Percentiles rank a stretch among this genome's conserved stretches.
Conservation (phyloP, 1,139 yeast species). For the Debaryomyces fabryi region DNA sequence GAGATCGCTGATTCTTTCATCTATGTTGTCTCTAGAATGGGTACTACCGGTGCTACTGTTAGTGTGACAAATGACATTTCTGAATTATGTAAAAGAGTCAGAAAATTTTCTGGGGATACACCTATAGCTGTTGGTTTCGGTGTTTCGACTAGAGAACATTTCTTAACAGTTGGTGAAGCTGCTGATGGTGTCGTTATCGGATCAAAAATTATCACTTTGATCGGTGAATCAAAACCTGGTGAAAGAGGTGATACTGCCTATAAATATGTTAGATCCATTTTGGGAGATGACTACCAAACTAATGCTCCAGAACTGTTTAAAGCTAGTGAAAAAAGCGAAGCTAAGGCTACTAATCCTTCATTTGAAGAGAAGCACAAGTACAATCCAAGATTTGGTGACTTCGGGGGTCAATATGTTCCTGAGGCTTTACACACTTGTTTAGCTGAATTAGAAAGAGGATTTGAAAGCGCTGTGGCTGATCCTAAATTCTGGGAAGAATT, state of each 20-base stretch:
- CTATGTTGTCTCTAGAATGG: conserved; percentile 96
- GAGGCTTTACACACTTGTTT: conserved; percentile 93
- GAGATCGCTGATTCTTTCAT: conserved; percentile 92
- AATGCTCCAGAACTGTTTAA: conserved; percentile 33
- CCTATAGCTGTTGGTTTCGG: conserved; percentile 98
- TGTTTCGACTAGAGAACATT: conserved; percentile 91
- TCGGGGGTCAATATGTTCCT: conserved; percentile 99
- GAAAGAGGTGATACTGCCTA: conserved; percentile 63
- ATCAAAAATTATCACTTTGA: conserved; percentile 71
- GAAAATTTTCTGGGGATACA: conserved; percentile 69
- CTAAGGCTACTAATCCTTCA: conserved; percentile 34
- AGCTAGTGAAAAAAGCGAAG: conserved; percentile 28
- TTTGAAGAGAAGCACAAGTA: conserved; percentile 60
- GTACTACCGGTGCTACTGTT: conserved; percentile 88
- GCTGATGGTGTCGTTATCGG: conserved; percentile 98
- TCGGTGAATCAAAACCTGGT: conserved; percentile 66
- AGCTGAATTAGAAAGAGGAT: conserved; percentile 83
- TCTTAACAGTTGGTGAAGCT: conserved; percentile 69
- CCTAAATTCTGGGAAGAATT: conserved; percentile 93
- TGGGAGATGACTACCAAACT: conserved; percentile 59
- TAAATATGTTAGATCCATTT: conserved; percentile 67
- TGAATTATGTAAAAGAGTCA: conserved; percentile 71
- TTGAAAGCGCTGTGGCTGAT: conserved; percentile 85
- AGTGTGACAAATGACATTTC: conserved; percentile 67
- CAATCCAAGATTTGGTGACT: conserved; percentile 84